A percentile compares a stretch with the other conserved stretches of the same genome.
Conservation (phyloP, 352 stramenopile species). For the Salisapilia sapeloensis region DNA sequence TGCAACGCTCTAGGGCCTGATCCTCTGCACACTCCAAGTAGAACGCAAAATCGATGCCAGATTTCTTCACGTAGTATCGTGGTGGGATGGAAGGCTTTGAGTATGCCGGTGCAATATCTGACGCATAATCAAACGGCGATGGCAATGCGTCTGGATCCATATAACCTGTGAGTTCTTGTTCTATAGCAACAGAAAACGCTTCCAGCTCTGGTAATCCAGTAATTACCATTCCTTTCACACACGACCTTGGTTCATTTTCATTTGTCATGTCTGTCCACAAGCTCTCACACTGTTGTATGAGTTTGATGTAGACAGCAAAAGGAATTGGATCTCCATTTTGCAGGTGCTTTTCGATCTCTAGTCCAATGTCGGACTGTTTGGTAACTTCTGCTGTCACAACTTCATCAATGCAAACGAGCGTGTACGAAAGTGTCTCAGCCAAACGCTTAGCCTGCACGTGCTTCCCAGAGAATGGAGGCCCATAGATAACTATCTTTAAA, state of each 20-base stretch:
- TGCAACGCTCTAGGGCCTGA: constrained; percentile 27
- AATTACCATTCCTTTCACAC: constrained; percentile 1
- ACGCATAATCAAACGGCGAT: constrained; percentile 39
- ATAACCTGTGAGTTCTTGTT: constrained; percentile 35
- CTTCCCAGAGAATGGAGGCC: constrained; percentile 44
- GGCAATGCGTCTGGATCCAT: constrained; percentile 17
- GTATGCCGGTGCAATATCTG: constrained; percentile 19
- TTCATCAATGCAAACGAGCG: too few species aligned
- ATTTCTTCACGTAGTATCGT: constrained; percentile 41
- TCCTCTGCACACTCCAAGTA: constrained; percentile 21
- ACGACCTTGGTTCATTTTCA: too few species aligned
- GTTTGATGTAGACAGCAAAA: too few species aligned
- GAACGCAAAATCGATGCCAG: constrained; percentile 57
- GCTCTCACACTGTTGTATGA: too few species aligned
- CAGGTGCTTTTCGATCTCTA: too few species aligned
- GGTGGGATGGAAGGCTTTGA: constrained; percentile 13
- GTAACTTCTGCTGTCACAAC: too few species aligned
- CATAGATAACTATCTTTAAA: constrained; percentile 44
- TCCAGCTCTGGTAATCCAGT: not conserved
- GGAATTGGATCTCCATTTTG: too few species aligned
- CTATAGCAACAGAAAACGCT: constrained; percentile 17
- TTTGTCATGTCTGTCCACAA: too few species aligned
- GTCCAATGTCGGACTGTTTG: too few species aligned
- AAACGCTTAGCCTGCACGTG: constrained; percentile 27
- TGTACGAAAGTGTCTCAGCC: constrained; percentile 6